Conservation (phyloP, 164 flowering plant species). For the Vitis rupestris region DNA sequence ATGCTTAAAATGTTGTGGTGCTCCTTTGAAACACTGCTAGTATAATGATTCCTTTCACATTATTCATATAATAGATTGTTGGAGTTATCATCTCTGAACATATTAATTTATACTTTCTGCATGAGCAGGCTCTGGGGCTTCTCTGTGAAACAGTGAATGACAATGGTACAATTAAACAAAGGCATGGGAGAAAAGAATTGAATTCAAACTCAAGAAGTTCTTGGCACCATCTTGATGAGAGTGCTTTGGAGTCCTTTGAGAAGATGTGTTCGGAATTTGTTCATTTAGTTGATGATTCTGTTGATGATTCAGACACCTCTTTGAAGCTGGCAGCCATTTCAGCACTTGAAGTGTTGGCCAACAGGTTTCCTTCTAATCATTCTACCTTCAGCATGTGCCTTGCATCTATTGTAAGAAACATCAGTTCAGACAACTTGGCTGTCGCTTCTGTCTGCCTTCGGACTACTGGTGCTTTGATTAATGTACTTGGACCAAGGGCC, state of each 20-base stretch:
- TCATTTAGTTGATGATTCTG: conserved; percentile 47
- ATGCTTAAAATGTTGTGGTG: too few relatives aligned
- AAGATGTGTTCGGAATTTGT: conserved; percentile 57
- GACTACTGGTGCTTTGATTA: conserved; percentile 61
- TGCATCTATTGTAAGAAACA: conserved; percentile 44
- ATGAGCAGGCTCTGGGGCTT: conserved; percentile 73
- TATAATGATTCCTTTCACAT: neutral
- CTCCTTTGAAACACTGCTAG: too few relatives aligned
- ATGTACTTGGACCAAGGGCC: conserved; percentile 79
- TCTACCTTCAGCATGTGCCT: conserved; percentile 55
- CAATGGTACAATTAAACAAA: conserved; percentile 18
- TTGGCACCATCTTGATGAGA: conserved; percentile 52
- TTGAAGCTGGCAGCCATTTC: conserved; percentile 66
- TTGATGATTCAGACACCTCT: conserved; percentile 32
- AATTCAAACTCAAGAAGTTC: conserved; percentile 15
- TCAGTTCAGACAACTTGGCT: conserved; percentile 42
- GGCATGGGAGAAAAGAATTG: conserved; percentile 25
- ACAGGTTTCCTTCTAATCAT: conserved; percentile 43
- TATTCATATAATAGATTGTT: neutral
- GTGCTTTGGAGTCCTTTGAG: conserved; percentile 40
- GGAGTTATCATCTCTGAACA: neutral
- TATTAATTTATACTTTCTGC: conserved; percentile 1
- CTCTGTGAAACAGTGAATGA: conserved; percentile 62
- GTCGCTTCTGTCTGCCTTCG: conserved; percentile 70
- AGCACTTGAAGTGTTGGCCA: conserved; percentile 71